These are phyloP conservation scores for Xylariaceae sp. DNA, from an alignment of 2,329 filamentous ascomycete species.

Conservation along the genomic window DNA sequence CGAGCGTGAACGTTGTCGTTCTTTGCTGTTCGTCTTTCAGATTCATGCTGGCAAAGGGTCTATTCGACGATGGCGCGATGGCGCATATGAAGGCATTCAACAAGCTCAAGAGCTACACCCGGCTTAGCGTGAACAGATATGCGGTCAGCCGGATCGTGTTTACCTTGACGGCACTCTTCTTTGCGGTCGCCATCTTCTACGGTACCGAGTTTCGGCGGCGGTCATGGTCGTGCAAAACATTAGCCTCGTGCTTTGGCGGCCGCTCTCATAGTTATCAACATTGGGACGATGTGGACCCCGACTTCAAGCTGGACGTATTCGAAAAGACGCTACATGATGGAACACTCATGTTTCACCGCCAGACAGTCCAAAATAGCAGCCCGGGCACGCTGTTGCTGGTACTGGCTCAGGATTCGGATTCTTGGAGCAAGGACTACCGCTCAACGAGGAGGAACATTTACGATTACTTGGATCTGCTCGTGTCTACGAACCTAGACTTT, in stretches of 20 bases:
- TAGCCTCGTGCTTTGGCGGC: constrained; percentile 22
- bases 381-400: constrained; percentile 28
- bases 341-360: constrained; percentile 23
- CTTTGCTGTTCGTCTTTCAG: no score
- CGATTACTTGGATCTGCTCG: constrained; percentile 29
- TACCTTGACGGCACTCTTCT: constrained; percentile 15
- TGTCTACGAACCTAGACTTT: constrained; percentile 26
- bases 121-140: constrained; percentile 3
- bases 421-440: constrained; percentile 29
- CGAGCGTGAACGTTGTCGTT: no score
- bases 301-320: constrained; percentile 15
- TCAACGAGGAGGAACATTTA: constrained; percentile 29
- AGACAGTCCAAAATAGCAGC: constrained; percentile 17
- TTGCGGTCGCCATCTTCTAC: constrained; percentile 25
- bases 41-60: neutral
- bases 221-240: constrained; percentile 30
- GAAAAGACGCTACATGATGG: constrained; percentile 27
- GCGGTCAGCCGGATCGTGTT: constrained; percentile 11
- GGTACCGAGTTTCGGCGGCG: constrained; percentile 26
- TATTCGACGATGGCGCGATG: constrained; percentile 9
- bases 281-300: constrained; percentile 22
- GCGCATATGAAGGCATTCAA: constrained; percentile 6
- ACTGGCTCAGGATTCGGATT: constrained; percentile 26
- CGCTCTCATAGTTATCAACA: constrained; percentile 24
- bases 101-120: constrained; percentile 3